Base-by-base conservation (phyloP, 441 rosid genomes). In the Francoa sonchifolia region DNA sequence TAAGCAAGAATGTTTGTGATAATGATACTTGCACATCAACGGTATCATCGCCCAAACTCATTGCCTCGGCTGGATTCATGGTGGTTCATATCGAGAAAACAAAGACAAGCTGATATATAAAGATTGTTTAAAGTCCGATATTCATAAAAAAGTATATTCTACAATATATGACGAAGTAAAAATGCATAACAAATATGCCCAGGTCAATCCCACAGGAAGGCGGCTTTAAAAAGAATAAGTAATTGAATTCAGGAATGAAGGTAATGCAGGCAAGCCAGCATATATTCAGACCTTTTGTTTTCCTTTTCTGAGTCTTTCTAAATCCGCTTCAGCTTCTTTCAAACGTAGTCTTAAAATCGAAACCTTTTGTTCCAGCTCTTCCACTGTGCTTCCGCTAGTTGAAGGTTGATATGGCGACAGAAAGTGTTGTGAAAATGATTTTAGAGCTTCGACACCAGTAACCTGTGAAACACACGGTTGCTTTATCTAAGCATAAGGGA, bases 381-480 rank as follows among this genome's bases (percentile, higher is more conserved):
- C 88, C 25, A 67, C 68, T 3, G 68, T 48, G 42, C 57, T 64
- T 55, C 48, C 57, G 32, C 43, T 18, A 3, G 42, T 33, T 11
- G 70, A 33, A 17, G 95, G 74, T 52, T 74, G 64, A 65, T 80
- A 79, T 0, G 89, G 82, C 4, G 68, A 44, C 49, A 70, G 23
- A 61, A 92, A 86, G 40, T 66, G 67, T 25, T 20, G 53, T 21
- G 96, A 92, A 58, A 92, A 81, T n/a, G 71, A 69, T 55, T 79
- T 75, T 36, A 92, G 76, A 49, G 96, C 85, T 64, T 83, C 82
- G 9, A 82, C 79, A 37, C 96, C 96, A 26, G 99, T 90, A 25
- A 90, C 96, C 99, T 92, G 45, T 59, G 10, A 55, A 22, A 59
- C 27, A 28, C 43, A 47, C 10, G 43, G 1, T 26, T 48, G 19